These are phyloP conservation scores for Marvania coccoides DNA, from an alignment of 139 green algal species.

Conservation along the genomic window DNA sequence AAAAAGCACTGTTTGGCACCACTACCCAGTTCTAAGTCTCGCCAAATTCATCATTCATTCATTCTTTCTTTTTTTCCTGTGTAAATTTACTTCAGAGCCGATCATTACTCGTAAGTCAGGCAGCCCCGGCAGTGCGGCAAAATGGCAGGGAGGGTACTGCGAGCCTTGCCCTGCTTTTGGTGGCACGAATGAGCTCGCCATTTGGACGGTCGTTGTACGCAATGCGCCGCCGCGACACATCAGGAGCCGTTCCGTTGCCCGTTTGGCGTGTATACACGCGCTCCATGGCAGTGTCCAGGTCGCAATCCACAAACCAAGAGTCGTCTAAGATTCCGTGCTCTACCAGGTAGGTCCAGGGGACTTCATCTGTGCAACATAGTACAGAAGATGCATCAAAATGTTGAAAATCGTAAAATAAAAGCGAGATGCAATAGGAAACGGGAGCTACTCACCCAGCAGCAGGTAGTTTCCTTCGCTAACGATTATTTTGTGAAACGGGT, in stretches of 20 bases:
- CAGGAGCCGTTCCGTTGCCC: conserved; percentile 33
- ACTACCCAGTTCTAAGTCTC: no score
- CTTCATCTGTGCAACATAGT: no score
- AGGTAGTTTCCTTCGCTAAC: conserved; percentile 88
- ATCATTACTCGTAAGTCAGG: no score
- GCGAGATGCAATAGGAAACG: no score
- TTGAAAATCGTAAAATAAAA: no score
- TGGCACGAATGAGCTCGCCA: conserved; percentile 42
- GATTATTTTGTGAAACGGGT: conserved; percentile 37
- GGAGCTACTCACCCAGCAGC: conserved; percentile 43
- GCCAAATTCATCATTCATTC: not conserved
- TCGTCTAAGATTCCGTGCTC: conserved; percentile 63
- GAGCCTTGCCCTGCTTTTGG: not conserved
- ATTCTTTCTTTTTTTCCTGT: not conserved
- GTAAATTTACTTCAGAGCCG: no score
- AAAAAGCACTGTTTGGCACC: no score
- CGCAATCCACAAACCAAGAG: conserved; percentile 61
- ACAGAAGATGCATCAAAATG: no score
- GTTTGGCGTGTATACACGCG: conserved; percentile 42
- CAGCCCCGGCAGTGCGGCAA: not conserved
- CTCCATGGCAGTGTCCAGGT: conserved; percentile 54
- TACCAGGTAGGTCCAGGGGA: no score
- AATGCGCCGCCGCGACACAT: conserved; percentile 43
- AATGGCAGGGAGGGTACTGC: conserved; percentile 18
- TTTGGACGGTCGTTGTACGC: conserved; percentile 70